Percentiles rank a stretch among this genome's conserved stretches.
Evolutionary conservation across 768 basidiomycete genomes (phyloP).

Genomic region (Kwoniella botswanensis): DNA sequence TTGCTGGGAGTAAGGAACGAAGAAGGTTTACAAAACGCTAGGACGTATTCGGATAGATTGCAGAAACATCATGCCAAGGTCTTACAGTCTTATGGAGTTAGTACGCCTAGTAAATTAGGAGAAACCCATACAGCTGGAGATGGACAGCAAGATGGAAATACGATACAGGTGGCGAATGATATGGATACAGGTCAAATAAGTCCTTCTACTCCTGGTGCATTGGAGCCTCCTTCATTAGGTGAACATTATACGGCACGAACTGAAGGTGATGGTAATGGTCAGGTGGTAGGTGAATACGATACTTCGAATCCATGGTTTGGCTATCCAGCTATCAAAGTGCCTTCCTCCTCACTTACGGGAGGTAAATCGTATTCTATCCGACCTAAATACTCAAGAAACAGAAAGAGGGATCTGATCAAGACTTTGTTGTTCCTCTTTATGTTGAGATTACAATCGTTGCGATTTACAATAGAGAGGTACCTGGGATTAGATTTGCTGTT

Average conservation of each 20-base stretch:
- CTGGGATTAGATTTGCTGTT: conserved; percentile 30
- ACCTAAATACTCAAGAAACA: conserved; percentile 47
- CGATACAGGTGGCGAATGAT: not conserved
- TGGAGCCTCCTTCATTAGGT: conserved; percentile 11
- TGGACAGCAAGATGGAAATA: not conserved
- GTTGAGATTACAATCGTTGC: conserved; percentile 43
- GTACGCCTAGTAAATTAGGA: conserved; percentile 6
- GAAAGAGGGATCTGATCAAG: conserved; percentile 56
- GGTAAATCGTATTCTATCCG: conserved; percentile 23
- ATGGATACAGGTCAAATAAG: not conserved
- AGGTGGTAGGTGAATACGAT: conserved; percentile 11
- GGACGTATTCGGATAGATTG: conserved; percentile 51
- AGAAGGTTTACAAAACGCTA: conserved; percentile 17
- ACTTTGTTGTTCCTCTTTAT: conserved; percentile 55
- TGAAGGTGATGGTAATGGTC: not conserved
- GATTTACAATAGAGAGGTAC: conserved; percentile 40
- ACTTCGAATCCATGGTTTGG: conserved; percentile 56
- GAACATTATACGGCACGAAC: not conserved
- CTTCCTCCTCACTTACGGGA: conserved; percentile 19
- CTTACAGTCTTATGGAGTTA: conserved; percentile 26
- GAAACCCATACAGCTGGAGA: not conserved
- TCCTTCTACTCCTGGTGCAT: conserved; percentile 4
- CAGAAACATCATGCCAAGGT: conserved; percentile 47
- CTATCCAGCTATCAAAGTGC: conserved; percentile 49
- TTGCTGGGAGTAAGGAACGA: conserved; percentile 18